phyloP scores from a whole-genome alignment of 768 basidiomycete genomes.

The Leccinum boreale region DNA sequence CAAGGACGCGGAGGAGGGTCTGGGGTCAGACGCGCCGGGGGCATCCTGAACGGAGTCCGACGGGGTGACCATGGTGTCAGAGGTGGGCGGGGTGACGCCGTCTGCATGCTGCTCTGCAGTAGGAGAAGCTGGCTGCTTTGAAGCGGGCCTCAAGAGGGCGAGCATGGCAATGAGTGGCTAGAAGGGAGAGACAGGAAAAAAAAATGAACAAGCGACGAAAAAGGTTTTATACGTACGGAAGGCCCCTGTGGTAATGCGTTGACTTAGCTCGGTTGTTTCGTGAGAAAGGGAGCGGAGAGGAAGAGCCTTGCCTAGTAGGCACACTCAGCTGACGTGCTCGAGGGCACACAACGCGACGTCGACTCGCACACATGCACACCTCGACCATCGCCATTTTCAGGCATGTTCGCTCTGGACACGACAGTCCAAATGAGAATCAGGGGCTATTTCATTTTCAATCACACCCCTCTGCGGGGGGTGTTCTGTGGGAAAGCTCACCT shows the following conservation, averaged over 20 bases:
- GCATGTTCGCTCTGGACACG: neutral
- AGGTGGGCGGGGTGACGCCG: neutral
- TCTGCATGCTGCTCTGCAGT: neutral
- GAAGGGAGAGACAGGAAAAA: neutral
- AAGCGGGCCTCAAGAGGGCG: conserved; percentile 21
- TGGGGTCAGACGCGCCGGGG: neutral
- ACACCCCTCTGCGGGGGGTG: conserved; percentile 13
- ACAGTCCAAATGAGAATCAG: conserved; percentile 5
- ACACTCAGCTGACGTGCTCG: neutral
- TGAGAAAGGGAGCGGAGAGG: conserved; percentile 23
- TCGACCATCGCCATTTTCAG: neutral
- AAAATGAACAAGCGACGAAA: conserved; percentile 4
- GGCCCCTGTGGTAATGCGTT: neutral
- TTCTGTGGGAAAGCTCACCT: conserved; percentile 9
- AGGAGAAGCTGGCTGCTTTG: conserved; percentile 10
- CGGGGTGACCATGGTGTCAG: conserved; percentile 3
- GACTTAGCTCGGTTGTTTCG: conserved; percentile 18
- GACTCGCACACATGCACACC: neutral
- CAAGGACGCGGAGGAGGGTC: conserved; percentile 19
- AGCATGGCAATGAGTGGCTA: conserved; percentile 15
- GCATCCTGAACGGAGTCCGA: conserved; percentile 1
- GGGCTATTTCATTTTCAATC: neutral
- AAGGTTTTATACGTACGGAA: conserved; percentile 29
- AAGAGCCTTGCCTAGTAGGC: neutral
- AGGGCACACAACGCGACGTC: neutral